Base-by-base conservation (phyloP, 2,329 filamentous ascomycete genomes). In the Cordyceps javanica region DNA sequence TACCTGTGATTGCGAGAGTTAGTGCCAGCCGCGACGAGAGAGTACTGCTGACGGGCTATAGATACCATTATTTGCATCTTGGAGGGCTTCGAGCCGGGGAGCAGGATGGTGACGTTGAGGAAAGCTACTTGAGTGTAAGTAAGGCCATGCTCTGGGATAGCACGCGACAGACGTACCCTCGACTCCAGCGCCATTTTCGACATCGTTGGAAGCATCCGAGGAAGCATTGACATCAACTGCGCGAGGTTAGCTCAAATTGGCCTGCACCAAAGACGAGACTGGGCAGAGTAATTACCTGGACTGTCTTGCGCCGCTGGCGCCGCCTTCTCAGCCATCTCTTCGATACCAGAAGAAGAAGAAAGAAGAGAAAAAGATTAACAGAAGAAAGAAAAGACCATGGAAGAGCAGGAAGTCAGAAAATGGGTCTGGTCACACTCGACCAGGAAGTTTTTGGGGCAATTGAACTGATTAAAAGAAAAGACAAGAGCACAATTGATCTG, bases 61-160 rank as follows among this genome's bases (percentile, higher is more conserved):
- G 82, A 74, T 73, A 95, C 91, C 83, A 91, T 92, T 65, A 97
- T 86, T 70, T 92, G 85, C 67, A 95, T 89, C 73, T 90, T 86
- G 66, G 85, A 82, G 13, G 89, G 85, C 58, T 70, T 66, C 65
- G 86, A 83, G 69, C 92, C 88, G 57, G 93, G 93, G 59, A 97
- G 83, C 71, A 88, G 83, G 67, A 97, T 85, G 60, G 85, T 89
- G 68, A 97, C 68, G 60, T 78, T 77, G 65, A 84, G 78, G 54
- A 85, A 73, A 58, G 80, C 80, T 78, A 66, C 68, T 46, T 2
- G n/a, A 44, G 44, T 57, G 55, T 66, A 59, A 67, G 64, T 59
- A 45, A 38, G 59, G 34, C 44, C 16, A 39, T 28, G 51, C 64
- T 54, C 59, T 50, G 48, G 53, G 44, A 21, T 39, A 26, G 53